These are phyloP conservation scores for Plasmodium billcollinsi DNA, from an alignment of 169 alveolate species.

Conservation along the genomic window DNA sequence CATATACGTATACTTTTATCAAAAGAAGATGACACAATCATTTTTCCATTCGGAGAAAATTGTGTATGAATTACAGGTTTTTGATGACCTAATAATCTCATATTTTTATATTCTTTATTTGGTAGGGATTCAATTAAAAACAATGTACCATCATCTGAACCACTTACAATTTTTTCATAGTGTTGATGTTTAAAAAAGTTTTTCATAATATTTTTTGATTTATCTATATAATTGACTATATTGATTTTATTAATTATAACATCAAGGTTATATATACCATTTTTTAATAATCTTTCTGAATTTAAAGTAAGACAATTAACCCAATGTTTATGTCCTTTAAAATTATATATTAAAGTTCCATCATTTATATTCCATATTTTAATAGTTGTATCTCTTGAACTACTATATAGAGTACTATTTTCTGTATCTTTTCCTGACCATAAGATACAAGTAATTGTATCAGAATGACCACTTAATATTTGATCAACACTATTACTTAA, in stretches of 20 bases:
- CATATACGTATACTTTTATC: slow-evolving; percentile 93
- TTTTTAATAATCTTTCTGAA: slow-evolving; percentile 93
- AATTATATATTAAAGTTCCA: slow-evolving; percentile 84
- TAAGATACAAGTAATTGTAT: slow-evolving; percentile 93
- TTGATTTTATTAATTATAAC: slow-evolving; percentile 79
- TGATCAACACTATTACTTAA: slow-evolving; percentile 85
- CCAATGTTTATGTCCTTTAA: slow-evolving; percentile 99
- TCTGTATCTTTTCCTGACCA: slow-evolving; percentile 94
- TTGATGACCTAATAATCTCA: slow-evolving; percentile 98
- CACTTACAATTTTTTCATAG: slow-evolving; percentile 96
- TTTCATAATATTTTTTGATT: slow-evolving; percentile 69
- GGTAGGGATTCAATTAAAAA: slow-evolving; percentile 93
- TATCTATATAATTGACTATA: slow-evolving; percentile 81
- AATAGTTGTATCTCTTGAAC: slow-evolving; percentile 96
- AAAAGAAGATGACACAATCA: slow-evolving; percentile 98
- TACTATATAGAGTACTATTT: slow-evolving; percentile 88
- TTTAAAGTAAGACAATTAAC: slow-evolving; percentile 97
- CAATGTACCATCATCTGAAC: slow-evolving; percentile 98
- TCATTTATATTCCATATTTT: slow-evolving; percentile 92
- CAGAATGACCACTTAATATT: slow-evolving; percentile 93
- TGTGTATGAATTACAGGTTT: slow-evolving; percentile 96
- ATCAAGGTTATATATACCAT: slow-evolving; percentile 91
- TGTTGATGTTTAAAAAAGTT: slow-evolving; percentile 83
- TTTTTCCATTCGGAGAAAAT: slow-evolving; percentile 98
- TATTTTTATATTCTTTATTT: slow-evolving; percentile 83